A percentile compares a stretch with the other conserved stretches of the same genome.
Evolutionary conservation across 176 grass and related monocot species (phyloP).

Genomic region (Secale cereale): DNA sequence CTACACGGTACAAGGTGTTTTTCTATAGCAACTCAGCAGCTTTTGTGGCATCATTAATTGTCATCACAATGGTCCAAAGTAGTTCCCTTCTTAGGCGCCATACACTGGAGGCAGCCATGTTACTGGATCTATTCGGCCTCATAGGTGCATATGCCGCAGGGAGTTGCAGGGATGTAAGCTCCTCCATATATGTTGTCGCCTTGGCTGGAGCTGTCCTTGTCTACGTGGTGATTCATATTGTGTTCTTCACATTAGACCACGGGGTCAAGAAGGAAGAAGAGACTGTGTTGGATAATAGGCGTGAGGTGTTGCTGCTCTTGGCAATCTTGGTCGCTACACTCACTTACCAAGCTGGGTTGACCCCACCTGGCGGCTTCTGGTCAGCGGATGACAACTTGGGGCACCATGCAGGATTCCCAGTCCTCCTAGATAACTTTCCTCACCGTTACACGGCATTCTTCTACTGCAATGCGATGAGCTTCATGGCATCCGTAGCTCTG

Average conservation of each 20-base stretch:
- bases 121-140: slow-evolving; percentile 23
- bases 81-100: not conserved
- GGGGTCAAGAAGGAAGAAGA: too few relatives aligned
- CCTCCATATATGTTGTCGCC: slow-evolving; percentile 13
- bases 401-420: not conserved
- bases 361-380: slow-evolving; percentile 3
- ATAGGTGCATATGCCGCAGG: slow-evolving; percentile 26
- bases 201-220: slow-evolving; percentile 4
- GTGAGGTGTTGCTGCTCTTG: not conserved
- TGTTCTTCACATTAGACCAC: slow-evolving; percentile 4
- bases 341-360: slow-evolving; percentile 44
- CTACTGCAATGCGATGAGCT: slow-evolving; percentile 28
- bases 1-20: slow-evolving; percentile 19
- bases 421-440: slow-evolving; percentile 1
- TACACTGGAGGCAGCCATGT: slow-evolving; percentile 19
- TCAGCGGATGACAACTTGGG: not conserved
- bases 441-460: not conserved
- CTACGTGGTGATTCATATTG: slow-evolving; percentile 1
- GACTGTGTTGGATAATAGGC: too few relatives aligned
- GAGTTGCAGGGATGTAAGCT: not conserved
- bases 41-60: slow-evolving; percentile 20
- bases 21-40: slow-evolving; percentile 32
- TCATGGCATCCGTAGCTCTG: slow-evolving; percentile 31
- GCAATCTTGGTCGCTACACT: slow-evolving; percentile 23
- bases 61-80: slow-evolving; percentile 13